Conservation (phyloP, 2,329 filamentous ascomycete genomes). For the Thelonectria rubi region DNA sequence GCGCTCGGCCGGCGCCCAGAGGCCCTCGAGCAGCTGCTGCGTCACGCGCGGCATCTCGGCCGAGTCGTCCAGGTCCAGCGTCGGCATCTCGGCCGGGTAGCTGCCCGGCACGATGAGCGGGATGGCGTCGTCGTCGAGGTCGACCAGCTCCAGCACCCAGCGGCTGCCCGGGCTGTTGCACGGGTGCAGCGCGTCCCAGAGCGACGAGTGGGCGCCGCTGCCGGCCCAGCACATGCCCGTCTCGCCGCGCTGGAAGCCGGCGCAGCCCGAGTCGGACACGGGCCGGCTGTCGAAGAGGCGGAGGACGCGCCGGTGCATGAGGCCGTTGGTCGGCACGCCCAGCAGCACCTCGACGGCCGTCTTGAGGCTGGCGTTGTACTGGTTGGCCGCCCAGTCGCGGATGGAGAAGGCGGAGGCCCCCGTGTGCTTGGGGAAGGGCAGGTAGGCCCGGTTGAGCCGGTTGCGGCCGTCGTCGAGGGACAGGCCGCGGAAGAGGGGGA, state of each 20-base stretch:
- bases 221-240: slow-evolving; percentile 26
- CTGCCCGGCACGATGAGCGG: slow-evolving; percentile 35
- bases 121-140: neutral
- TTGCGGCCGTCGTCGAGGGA: neutral
- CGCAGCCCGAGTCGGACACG: neutral
- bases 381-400: slow-evolving; percentile 37
- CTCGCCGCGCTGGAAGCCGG: neutral
- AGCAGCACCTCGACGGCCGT: slow-evolving; percentile 41
- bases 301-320: slow-evolving; percentile 33
- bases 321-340: slow-evolving; percentile 13
- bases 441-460: slow-evolving; percentile 32
- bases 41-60: neutral
- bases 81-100: slow-evolving; percentile 22
- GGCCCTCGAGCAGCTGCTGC: neutral
- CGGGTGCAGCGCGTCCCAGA: slow-evolving; percentile 34
- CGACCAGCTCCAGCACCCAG: slow-evolving; percentile 28
- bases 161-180: slow-evolving; percentile 19
- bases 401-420: slow-evolving; percentile 14
- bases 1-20: neutral
- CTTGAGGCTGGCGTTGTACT: slow-evolving; percentile 40
- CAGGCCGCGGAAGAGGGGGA: slow-evolving; percentile 6
- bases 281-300: slow-evolving; percentile 19
- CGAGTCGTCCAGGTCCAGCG: neutral
- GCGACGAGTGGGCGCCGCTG: slow-evolving; percentile 23
- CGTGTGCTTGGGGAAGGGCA: slow-evolving; percentile 33